Evolutionary conservation across 2,329 filamentous ascomycete genomes (phyloP).

Genomic region (Neophaeococcomyces aloes): DNA sequence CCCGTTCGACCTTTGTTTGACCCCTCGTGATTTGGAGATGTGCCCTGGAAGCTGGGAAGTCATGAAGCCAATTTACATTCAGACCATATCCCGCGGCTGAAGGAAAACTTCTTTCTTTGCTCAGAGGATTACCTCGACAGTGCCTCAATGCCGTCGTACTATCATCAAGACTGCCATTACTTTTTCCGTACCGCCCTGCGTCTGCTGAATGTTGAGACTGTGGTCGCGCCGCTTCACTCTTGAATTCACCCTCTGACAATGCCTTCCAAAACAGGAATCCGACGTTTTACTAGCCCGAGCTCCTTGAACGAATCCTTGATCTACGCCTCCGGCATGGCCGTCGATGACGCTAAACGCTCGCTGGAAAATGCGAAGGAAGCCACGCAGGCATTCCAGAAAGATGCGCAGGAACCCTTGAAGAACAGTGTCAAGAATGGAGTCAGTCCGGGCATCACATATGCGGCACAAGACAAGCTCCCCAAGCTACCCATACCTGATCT

Average conservation of each 20-base stretch:
- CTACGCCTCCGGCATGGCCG: conserved; percentile 24
- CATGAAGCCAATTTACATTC: too few species aligned
- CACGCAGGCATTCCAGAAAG: conserved; percentile 32
- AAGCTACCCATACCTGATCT: conserved; percentile 90
- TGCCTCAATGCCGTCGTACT: conserved; percentile 62
- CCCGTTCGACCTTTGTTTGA: too few species aligned
- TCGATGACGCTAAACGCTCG: conserved; percentile 19
- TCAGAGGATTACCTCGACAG: neutral
- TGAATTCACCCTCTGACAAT: conserved; percentile 43
- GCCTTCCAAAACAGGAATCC: conserved; percentile 49
- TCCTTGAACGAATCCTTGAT: conserved; percentile 62
- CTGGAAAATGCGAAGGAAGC: conserved; percentile 17
- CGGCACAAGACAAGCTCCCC: conserved; percentile 74
- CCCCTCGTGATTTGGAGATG: neutral
- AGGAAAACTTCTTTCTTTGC: neutral
- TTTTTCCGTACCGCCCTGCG: conserved; percentile 85
- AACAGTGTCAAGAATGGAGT: conserved; percentile 36
- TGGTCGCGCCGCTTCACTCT: conserved; percentile 64
- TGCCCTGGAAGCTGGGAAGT: too few species aligned
- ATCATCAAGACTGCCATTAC: conserved; percentile 78
- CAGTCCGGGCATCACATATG: conserved; percentile 69
- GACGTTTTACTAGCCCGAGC: conserved; percentile 60
- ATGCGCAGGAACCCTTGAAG: conserved; percentile 39
- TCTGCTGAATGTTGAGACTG: conserved; percentile 71
- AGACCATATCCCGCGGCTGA: neutral